Evolutionary conservation across 2,329 filamentous ascomycete species (phyloP).

Genomic region (Arthrobotrys megalospora): DNA sequence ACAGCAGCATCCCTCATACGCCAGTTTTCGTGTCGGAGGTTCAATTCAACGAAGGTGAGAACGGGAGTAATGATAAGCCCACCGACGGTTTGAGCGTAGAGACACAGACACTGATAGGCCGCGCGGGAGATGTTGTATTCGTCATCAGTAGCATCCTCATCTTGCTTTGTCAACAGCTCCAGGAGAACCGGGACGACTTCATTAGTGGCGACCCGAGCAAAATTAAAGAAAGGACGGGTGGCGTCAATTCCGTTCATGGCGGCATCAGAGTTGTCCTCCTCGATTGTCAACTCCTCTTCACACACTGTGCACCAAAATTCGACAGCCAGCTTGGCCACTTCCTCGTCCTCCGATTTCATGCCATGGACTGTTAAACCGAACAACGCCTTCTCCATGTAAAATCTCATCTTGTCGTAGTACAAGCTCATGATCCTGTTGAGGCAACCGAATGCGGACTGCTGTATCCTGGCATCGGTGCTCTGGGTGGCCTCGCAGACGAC

Average conservation of each 20-base stretch:
- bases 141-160: conserved; percentile 95
- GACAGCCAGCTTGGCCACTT: conserved; percentile 96
- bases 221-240: conserved; percentile 93
- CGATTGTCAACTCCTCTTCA: conserved; percentile 97
- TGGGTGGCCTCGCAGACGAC: conserved; percentile 99
- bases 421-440: conserved; percentile 98
- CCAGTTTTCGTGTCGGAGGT: conserved; percentile 93
- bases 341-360: conserved; percentile 98
- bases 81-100: conserved; percentile 93
- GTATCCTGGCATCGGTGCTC: conserved; percentile 88
- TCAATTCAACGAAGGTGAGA: conserved; percentile 89
- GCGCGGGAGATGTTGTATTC: conserved; percentile 98
- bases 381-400: conserved; percentile 99
- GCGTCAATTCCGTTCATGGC: conserved; percentile 72
- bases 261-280: conserved; percentile 90
- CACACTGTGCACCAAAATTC: conserved; percentile 99
- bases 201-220: conserved; percentile 89
- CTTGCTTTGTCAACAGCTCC: conserved; percentile 91
- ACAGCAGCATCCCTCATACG: conserved; percentile 94
- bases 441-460: conserved; percentile 96
- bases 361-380: conserved; percentile 97
- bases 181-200: conserved; percentile 96
- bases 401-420: conserved; percentile 99
- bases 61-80: conserved; percentile 87
- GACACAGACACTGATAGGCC: conserved; percentile 94